Conservation (phyloP, 441 rosid genomes). For the Aquilaria agallochum region DNA sequence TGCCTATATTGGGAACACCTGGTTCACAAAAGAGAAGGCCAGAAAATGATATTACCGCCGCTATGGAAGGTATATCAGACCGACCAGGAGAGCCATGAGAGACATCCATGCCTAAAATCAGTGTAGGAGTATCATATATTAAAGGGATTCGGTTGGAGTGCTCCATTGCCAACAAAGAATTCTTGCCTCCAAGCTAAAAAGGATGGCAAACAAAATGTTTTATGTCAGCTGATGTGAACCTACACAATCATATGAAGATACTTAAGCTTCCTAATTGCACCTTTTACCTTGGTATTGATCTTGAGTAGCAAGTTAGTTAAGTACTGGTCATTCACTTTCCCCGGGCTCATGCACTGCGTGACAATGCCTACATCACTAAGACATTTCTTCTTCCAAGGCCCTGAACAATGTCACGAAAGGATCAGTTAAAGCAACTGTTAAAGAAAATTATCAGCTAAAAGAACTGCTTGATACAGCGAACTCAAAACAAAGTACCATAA, state of each 20-base stretch:
- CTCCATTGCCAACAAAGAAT: constrained; percentile 80
- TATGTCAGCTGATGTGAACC: constrained; percentile 4
- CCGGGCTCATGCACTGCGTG: constrained; percentile 87
- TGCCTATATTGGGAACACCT: neutral
- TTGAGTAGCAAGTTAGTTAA: constrained; percentile 89
- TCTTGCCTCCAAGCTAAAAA: constrained; percentile 89
- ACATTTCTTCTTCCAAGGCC: constrained; percentile 93
- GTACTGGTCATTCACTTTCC: constrained; percentile 71
- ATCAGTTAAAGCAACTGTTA: neutral
- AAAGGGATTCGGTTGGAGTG: constrained; percentile 42
- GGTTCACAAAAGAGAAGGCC: neutral
- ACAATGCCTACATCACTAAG: constrained; percentile 65
- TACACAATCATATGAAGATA: constrained; percentile 4
- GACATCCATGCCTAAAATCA: constrained; percentile 98
- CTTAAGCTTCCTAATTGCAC: neutral
- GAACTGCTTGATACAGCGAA: neutral
- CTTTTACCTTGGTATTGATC: constrained; percentile 77
- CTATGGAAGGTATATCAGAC: constrained; percentile 73
- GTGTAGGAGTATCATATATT: constrained; percentile 63
- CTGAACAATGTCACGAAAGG: constrained; percentile 30
- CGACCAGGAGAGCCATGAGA: constrained; percentile 93
- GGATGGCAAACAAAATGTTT: constrained; percentile 11
- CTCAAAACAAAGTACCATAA: constrained; percentile 48
- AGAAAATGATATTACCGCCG: constrained; percentile 55
- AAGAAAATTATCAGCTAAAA: neutral